Evolutionary conservation across 768 basidiomycete species (phyloP), one percentile per base, ranked within the genome.

Genomic region (Mycena sanguinolenta): DNA sequence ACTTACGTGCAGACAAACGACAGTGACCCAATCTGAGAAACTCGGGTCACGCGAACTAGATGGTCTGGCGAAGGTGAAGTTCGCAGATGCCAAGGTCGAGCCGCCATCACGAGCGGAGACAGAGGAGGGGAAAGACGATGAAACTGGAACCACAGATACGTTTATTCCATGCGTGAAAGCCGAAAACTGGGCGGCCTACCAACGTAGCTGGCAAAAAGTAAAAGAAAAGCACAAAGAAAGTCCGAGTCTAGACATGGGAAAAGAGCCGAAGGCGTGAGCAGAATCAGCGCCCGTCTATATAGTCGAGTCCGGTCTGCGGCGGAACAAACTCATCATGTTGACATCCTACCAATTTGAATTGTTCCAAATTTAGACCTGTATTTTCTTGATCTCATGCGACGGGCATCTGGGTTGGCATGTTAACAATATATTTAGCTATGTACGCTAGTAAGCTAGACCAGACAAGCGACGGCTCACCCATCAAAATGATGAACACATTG

Each of bases 21-120:
- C n/a, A n/a, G n/a, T n/a, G n/a, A n/a, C 36, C 49, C 30, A 63
- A 36, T 63, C 21, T 0, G 61, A 23, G 34, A 63, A 53, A 38
- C 4, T 7, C 2, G 12, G 1, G n/a, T 27, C 61, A 30, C 39
- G 10, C n/a, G 12, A 6, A 6, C 14, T 17, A 16, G 12, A 27
- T 19, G 61, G 61, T 4, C 23, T 39, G 2, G 23, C 25, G 25
- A 63, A 53, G 25, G 34, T 39, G 50, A 63, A 63, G 34, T 25
- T 39, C 6, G n/a, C 23, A n/a, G 57, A 3, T 25, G 36, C 9
- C 14, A 38, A 38, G 38, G 57, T 58, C 14, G 23, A 27, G 36
- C 42, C 42, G 13, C 25, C 57, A 27, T 58, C 57, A 38, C 57
- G 57, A 42, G 36, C 38, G 38, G 2, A 42, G 25, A 58, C 6